Percentiles rank a stretch among this genome's conserved stretches.
These are phyloP conservation scores for Elsinoe necatrix DNA, from an alignment of 2,329 filamentous ascomycete genomes.

Conservation along the genomic window DNA sequence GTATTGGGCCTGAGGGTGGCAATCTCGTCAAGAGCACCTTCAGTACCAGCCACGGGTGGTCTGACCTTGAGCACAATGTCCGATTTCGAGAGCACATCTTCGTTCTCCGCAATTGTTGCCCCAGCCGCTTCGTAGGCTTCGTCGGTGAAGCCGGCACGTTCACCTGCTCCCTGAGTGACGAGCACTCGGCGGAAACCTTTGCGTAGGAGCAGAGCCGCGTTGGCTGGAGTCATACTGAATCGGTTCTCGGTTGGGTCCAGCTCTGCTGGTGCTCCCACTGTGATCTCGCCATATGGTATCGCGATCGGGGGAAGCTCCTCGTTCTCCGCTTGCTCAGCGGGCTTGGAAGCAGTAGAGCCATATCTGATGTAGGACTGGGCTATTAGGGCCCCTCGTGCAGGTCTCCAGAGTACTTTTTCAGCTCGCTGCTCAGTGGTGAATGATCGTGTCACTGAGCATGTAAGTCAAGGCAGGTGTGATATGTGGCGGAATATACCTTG, in stretches of 20 bases:
- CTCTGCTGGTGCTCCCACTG: constrained; percentile 71
- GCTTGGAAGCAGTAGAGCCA: constrained; percentile 12
- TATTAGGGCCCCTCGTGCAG: not conserved
- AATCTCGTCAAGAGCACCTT: constrained; percentile 5
- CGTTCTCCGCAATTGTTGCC: constrained; percentile 63
- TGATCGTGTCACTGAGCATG: not conserved
- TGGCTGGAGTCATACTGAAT: constrained; percentile 76
- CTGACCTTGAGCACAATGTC: constrained; percentile 82
- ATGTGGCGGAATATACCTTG: not conserved
- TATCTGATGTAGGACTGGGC: not conserved
- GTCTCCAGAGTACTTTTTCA: not conserved
- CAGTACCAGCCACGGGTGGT: constrained; percentile 49
- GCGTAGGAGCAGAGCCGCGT: constrained; percentile 72
- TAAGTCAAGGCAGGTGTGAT: not conserved
- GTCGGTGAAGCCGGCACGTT: constrained; percentile 67
- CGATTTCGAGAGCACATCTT: constrained; percentile 62
- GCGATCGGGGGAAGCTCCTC: constrained; percentile 23
- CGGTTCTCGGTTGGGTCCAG: constrained; percentile 71
- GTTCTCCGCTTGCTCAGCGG: not conserved
- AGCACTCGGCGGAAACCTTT: constrained; percentile 74
- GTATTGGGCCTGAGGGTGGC: not conserved
- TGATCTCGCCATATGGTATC: constrained; percentile 60
- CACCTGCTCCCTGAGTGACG: constrained; percentile 72
- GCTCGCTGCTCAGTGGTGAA: not conserved
- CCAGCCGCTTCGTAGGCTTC: constrained; percentile 69